Conservation (phyloP, 306 rosid genomes). For the Rubus idaeus region DNA sequence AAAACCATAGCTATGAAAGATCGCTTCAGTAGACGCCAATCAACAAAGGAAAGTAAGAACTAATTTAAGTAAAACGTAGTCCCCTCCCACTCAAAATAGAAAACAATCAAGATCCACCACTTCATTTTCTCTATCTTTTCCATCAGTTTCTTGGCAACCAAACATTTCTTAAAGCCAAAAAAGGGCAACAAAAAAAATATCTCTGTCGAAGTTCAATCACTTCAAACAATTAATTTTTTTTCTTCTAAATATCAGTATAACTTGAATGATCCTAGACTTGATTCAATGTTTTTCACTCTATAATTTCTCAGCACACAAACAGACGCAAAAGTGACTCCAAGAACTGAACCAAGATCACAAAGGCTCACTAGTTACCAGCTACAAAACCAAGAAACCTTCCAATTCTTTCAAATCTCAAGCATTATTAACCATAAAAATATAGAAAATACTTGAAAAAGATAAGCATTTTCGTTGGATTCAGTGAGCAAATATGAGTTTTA, state of each 20-base stretch:
- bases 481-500: background rate
- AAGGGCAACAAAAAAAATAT: background rate
- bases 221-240: no score
- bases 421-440: background rate
- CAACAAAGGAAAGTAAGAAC: background rate
- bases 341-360: conserved; percentile 9
- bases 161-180: no score
- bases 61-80: background rate
- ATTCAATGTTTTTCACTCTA: background rate
- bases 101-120: background rate
- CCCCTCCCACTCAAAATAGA: background rate
- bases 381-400: background rate
- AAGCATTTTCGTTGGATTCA: background rate
- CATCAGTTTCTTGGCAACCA: background rate
- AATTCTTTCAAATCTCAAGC: background rate
- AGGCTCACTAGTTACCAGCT: background rate
- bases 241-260: background rate
- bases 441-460: no score
- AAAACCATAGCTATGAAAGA: background rate
- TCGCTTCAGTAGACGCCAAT: background rate
- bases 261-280: background rate
- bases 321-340: background rate
- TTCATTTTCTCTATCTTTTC: background rate
- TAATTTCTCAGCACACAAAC: conserved; percentile 13
- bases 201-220: background rate